A percentile compares a stretch with the other conserved stretches of the same genome.
These are phyloP conservation scores for Termitomyces sp. DNA, from an alignment of 768 basidiomycete genomes.

Conservation along the genomic window DNA sequence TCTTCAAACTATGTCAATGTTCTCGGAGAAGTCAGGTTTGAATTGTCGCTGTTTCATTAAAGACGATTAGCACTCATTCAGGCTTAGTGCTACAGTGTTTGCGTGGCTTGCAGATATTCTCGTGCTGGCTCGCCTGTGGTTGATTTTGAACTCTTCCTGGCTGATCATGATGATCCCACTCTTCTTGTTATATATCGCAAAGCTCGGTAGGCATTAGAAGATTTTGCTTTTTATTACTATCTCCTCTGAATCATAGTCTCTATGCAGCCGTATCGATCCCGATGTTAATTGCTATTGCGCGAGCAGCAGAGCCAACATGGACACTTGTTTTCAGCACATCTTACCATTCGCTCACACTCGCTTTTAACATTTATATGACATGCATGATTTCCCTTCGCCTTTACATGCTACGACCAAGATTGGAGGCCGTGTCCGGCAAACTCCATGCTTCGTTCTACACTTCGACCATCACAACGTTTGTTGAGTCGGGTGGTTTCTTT, in stretches of 20 bases:
- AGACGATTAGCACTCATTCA: neutral
- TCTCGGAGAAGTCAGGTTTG: slow-evolving; percentile 30
- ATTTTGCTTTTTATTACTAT: neutral
- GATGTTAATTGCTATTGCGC: slow-evolving; percentile 24
- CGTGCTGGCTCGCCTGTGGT: slow-evolving; percentile 32
- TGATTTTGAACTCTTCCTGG: slow-evolving; percentile 31
- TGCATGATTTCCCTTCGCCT: slow-evolving; percentile 27
- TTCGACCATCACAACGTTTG: slow-evolving; percentile 29
- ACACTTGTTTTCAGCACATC: slow-evolving; percentile 14
- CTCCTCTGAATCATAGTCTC: neutral
- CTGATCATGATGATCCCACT: slow-evolving; percentile 24
- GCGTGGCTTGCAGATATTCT: slow-evolving; percentile 35
- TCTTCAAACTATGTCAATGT: slow-evolving; percentile 24
- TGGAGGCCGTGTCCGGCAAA: slow-evolving; percentile 30
- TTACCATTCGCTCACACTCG: slow-evolving; percentile 26
- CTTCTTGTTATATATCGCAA: slow-evolving; percentile 26
- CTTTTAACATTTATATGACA: slow-evolving; percentile 29
- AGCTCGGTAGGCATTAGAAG: slow-evolving; percentile 22
- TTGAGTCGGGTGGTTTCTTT: slow-evolving; percentile 38
- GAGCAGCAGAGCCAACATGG: slow-evolving; percentile 13
- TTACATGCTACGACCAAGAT: slow-evolving; percentile 26
- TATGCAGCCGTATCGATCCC: slow-evolving; percentile 30
- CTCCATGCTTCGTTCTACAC: slow-evolving; percentile 36
- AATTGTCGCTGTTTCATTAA: neutral
- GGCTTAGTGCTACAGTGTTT: slow-evolving; percentile 24